Conservation (phyloP, 352 stramenopile species). For the Pythium dissotocum region DNA sequence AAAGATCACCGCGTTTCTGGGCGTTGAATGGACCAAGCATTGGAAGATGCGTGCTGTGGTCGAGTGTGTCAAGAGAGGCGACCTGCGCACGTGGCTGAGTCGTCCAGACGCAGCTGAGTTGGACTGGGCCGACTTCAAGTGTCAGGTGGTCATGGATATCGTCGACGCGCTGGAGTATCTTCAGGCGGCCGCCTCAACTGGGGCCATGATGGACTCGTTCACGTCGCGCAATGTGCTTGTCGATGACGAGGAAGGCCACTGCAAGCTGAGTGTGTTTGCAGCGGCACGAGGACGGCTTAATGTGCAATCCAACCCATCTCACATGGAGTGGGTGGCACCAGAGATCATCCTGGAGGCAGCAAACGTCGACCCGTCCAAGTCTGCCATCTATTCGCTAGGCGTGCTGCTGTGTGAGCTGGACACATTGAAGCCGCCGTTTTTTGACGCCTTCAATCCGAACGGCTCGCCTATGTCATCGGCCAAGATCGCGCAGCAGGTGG, state of each 20-base stretch:
- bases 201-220: conserved; percentile 39
- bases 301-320: background rate
- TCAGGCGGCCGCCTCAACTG: conserved; percentile 17
- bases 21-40: conserved; percentile 66
- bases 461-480: conserved; percentile 64
- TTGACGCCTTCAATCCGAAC: conserved; percentile 65
- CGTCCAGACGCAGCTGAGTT: conserved; percentile 10
- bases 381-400: conserved; percentile 34
- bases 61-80: conserved; percentile 71
- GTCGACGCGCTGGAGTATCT: conserved; percentile 70
- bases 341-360: conserved; percentile 25
- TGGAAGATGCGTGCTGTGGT: conserved; percentile 59
- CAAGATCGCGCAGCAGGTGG: conserved; percentile 67
- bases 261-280: conserved; percentile 71
- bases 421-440: conserved; percentile 63
- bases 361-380: conserved; percentile 12
- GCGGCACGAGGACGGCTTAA: conserved; percentile 56
- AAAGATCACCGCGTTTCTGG: conserved; percentile 72
- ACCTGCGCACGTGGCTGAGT: conserved; percentile 54
- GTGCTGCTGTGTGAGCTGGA: conserved; percentile 65
- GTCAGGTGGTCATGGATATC: conserved; percentile 67
- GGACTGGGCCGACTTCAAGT: conserved; percentile 68
- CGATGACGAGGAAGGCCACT: conserved; percentile 32
- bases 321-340: conserved; percentile 36
- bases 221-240: conserved; percentile 78